Percentiles rank a stretch among this genome's conserved stretches.
phyloP scores from a whole-genome alignment of 148 eudicot species.

The Bassia scoparia region DNA sequence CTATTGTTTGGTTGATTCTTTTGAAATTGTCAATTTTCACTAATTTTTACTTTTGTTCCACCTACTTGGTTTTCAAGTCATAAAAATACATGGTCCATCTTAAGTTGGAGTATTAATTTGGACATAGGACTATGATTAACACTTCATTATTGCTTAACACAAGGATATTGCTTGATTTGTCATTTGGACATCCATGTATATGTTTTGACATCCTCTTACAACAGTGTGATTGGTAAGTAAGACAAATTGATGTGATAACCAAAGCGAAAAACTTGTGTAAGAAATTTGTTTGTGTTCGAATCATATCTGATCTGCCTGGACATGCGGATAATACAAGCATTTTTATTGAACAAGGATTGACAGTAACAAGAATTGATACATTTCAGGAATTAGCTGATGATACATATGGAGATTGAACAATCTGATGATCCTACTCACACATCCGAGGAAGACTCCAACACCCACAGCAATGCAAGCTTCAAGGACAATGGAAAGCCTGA shows the following conservation, averaged over 20 bases:
- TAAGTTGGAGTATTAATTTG: no score
- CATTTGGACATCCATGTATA: no score
- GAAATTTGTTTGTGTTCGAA: background rate
- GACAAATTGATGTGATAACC: background rate
- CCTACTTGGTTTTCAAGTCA: slow-evolving; percentile 7
- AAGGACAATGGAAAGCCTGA: slow-evolving; percentile 35
- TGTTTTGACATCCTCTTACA: no score
- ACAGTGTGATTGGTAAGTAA: background rate
- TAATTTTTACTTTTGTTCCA: slow-evolving; percentile 10
- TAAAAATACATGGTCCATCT: no score
- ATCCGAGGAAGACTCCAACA: slow-evolving; percentile 25
- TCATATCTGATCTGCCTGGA: background rate
- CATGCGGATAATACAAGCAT: background rate
- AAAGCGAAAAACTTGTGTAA: background rate
- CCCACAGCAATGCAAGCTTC: slow-evolving; percentile 26
- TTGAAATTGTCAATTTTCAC: slow-evolving; percentile 19
- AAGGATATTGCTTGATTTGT: no score
- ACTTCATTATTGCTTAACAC: no score
- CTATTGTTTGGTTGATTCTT: slow-evolving; percentile 17
- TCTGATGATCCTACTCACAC: slow-evolving; percentile 23
- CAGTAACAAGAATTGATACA: slow-evolving; percentile 6
- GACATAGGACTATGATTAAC: no score
- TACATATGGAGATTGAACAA: slow-evolving; percentile 29
- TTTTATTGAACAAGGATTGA: slow-evolving; percentile 9
- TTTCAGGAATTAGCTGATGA: slow-evolving; percentile 47